Conservation (phyloP, 1,139 yeast genomes). For the Saccharomycopsis crataegensis region DNA sequence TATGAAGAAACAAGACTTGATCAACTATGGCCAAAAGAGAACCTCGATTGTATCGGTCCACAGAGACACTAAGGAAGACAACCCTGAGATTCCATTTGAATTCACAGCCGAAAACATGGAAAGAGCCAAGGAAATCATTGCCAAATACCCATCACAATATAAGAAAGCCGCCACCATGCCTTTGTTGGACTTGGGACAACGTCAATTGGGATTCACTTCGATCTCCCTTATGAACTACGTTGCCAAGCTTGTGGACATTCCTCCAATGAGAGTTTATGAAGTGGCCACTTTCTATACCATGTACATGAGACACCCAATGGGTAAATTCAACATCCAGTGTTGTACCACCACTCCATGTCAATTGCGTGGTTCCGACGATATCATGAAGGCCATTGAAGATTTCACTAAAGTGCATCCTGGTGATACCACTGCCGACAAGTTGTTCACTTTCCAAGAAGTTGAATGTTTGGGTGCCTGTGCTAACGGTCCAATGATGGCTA, state of each 20-base stretch:
- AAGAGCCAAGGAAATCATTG: conserved; percentile 66
- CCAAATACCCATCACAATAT: conserved; percentile 80
- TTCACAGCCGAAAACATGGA: conserved; percentile 61
- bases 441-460: conserved; percentile 80
- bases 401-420: conserved; percentile 68
- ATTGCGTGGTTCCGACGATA: conserved; percentile 72
- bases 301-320: conserved; percentile 86
- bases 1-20: neutral
- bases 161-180: conserved; percentile 90
- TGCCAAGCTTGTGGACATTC: conserved; percentile 79
- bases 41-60: conserved; percentile 51
- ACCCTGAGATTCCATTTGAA: conserved; percentile 63
- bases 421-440: conserved; percentile 67
- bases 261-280: conserved; percentile 93
- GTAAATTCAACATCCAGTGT: conserved; percentile 76
- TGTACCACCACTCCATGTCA: conserved; percentile 92
- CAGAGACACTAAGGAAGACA: conserved; percentile 64
- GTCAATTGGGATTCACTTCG: conserved; percentile 82
- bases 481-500: conserved; percentile 82
- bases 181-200: conserved; percentile 77
- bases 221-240: conserved; percentile 91
- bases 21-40: conserved; percentile 15
- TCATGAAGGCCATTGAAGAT: conserved; percentile 61
- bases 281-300: conserved; percentile 91
- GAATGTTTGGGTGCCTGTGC: conserved; percentile 93